Percentiles rank a stretch among this genome's conserved stretches.
Conservation (phyloP, 768 basidiomycete genomes). For the Tremella mesenterica region DNA sequence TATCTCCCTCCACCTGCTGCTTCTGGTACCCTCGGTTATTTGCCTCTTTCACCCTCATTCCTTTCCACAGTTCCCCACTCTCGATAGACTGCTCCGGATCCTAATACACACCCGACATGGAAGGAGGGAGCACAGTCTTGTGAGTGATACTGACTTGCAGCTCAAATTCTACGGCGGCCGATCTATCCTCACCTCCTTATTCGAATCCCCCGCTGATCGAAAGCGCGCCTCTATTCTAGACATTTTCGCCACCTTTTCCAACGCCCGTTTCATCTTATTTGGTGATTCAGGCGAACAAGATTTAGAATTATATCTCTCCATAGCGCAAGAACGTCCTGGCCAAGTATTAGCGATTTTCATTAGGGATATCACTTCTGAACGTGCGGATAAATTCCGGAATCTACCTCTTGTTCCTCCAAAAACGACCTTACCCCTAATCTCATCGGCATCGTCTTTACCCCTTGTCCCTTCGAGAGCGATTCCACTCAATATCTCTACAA, state of each 20-base stretch:
- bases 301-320: slow-evolving; percentile 72
- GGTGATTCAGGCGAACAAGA: slow-evolving; percentile 95
- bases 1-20: not conserved
- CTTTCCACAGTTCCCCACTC: too few species aligned
- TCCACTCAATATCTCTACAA: too few species aligned
- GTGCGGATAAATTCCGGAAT: too few species aligned
- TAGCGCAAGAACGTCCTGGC: slow-evolving; percentile 57
- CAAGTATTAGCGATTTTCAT: slow-evolving; percentile 76
- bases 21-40: too few species aligned
- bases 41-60: too few species aligned
- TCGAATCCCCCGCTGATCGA: slow-evolving; percentile 66
- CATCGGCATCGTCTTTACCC: not conserved
- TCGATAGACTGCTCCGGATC: too few species aligned
- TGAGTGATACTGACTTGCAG: slow-evolving; percentile 29
- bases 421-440: too few species aligned
- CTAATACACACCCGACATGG: not conserved
- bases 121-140: too few species aligned
- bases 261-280: slow-evolving; percentile 69
- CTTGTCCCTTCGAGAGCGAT: not conserved
- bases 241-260: slow-evolving; percentile 60
- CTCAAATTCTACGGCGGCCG: slow-evolving; percentile 70
- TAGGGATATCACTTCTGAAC: slow-evolving; percentile 55
- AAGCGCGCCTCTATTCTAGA: slow-evolving; percentile 77
- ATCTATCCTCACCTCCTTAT: slow-evolving; percentile 70
- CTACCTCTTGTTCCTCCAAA: too few species aligned